A percentile compares a stretch with the other conserved stretches of the same genome.
Evolutionary conservation across 257 asterid genomes (phyloP).

Genomic region (Solanum commersonii): DNA sequence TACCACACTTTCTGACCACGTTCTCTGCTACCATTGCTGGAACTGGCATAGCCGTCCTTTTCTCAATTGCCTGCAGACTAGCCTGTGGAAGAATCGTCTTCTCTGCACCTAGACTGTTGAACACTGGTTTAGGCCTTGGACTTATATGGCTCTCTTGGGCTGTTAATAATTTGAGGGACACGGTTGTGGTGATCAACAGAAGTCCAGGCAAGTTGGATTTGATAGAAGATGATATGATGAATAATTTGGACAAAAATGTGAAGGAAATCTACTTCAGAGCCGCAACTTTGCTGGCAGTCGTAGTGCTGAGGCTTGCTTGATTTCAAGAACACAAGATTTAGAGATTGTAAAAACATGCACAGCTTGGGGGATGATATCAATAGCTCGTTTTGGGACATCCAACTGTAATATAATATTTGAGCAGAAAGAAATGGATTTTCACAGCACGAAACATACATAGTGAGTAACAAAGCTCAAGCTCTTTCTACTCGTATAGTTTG

Average conservation of each 20-base stretch:
- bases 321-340: not conserved
- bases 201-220: constrained; percentile 20
- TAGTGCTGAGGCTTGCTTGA: constrained; percentile 53
- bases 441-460: not conserved
- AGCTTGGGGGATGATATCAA: not conserved
- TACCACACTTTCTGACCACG: constrained; percentile 59
- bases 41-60: constrained; percentile 70
- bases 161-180: constrained; percentile 64
- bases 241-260: constrained; percentile 42
- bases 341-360: not conserved
- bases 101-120: constrained; percentile 44
- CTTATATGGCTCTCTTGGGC: constrained; percentile 89
- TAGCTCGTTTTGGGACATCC: not conserved
- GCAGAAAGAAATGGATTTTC: not conserved
- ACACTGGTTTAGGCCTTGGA: constrained; percentile 72
- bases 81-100: constrained; percentile 45
- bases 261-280: constrained; percentile 63
- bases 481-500: not conserved
- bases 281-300: constrained; percentile 48
- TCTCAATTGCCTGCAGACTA: constrained; percentile 56
- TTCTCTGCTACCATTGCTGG: constrained; percentile 87
- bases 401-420: not conserved
- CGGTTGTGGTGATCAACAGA: constrained; percentile 47
- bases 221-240: constrained; percentile 55
- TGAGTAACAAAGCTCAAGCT: not conserved